Percentiles rank a stretch among this genome's conserved stretches.
phyloP scores from a whole-genome alignment of 495 filamentous ascomycete genomes.

The Aspergillus haitiensis region DNA sequence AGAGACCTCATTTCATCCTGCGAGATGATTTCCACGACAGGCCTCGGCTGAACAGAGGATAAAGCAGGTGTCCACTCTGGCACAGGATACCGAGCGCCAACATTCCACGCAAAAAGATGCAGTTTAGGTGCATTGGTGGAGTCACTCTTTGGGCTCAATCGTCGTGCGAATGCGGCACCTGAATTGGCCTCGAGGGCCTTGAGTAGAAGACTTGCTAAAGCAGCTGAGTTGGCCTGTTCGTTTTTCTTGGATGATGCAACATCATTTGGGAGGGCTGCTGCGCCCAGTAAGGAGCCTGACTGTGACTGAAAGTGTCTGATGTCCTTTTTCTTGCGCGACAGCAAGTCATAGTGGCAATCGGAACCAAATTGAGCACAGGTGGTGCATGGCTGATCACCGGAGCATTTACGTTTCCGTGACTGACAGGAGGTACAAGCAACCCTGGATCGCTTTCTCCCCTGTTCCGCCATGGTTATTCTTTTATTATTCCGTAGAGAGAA shows the following conservation, averaged over 20 bases:
- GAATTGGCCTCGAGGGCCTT: conserved; percentile 53
- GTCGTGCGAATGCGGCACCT: conserved; percentile 55
- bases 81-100: conserved; percentile 41
- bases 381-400: conserved; percentile 51
- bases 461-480: conserved; percentile 33
- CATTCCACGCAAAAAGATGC: conserved; percentile 59
- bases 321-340: conserved; percentile 39
- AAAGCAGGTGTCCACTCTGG: conserved; percentile 20
- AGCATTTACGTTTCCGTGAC: conserved; percentile 56
- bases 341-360: conserved; percentile 46
- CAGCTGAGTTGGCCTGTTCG: conserved; percentile 12
- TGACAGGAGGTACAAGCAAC: conserved; percentile 54
- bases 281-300: conserved; percentile 19
- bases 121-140: conserved; percentile 50
- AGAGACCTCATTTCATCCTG: conserved; percentile 44
- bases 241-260: conserved; percentile 2
- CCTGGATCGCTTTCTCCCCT: conserved; percentile 44
- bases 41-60: conserved; percentile 13
- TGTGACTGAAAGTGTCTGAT: conserved; percentile 21
- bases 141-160: conserved; percentile 53
- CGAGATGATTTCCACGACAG: conserved; percentile 41
- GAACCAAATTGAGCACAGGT: conserved; percentile 51
- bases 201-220: conserved; percentile 24
- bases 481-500: neutral
- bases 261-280: conserved; percentile 22